These are phyloP conservation scores for Ophiosphaerella narmari DNA, from an alignment of 2,329 filamentous ascomycete species.

Conservation along the genomic window DNA sequence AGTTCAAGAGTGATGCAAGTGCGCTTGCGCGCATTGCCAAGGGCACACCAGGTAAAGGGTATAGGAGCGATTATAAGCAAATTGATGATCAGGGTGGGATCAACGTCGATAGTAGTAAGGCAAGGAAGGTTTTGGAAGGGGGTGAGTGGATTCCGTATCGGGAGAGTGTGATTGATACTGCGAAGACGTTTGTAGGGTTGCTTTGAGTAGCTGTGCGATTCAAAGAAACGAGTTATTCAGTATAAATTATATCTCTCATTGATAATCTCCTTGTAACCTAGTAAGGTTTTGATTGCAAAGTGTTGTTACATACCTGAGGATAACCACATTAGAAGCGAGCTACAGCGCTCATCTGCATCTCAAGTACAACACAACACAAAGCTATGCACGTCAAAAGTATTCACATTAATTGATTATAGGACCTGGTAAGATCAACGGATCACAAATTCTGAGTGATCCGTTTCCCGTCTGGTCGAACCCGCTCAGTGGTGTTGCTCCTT, in stretches of 20 bases:
- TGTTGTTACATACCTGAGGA: no score
- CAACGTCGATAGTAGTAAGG: slow-evolving; percentile 21
- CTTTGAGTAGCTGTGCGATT: neutral
- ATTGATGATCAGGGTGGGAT: slow-evolving; percentile 18
- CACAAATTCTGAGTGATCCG: no score
- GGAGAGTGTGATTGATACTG: slow-evolving; percentile 42
- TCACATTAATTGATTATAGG: no score
- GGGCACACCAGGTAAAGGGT: slow-evolving; percentile 49
- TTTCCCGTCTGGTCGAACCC: no score
- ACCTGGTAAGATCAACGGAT: no score
- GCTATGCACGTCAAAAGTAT: no score
- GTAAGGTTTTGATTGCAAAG: no score
- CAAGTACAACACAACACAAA: no score
- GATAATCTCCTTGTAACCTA: no score
- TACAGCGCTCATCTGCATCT: no score
- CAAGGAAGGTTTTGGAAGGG: slow-evolving; percentile 15
- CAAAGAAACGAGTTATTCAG: neutral
- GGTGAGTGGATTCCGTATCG: slow-evolving; percentile 23
- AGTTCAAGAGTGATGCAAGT: slow-evolving; percentile 37
- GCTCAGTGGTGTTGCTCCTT: slow-evolving; percentile 7
- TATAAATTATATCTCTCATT: slow-evolving; percentile 49
- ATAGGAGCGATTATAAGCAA: slow-evolving; percentile 30
- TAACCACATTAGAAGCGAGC: no score
- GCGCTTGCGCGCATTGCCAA: slow-evolving; percentile 41
- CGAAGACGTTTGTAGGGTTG: slow-evolving; percentile 35